Conservation (phyloP, 345 rosid genomes). For the Eucalyptus pauciflora region DNA sequence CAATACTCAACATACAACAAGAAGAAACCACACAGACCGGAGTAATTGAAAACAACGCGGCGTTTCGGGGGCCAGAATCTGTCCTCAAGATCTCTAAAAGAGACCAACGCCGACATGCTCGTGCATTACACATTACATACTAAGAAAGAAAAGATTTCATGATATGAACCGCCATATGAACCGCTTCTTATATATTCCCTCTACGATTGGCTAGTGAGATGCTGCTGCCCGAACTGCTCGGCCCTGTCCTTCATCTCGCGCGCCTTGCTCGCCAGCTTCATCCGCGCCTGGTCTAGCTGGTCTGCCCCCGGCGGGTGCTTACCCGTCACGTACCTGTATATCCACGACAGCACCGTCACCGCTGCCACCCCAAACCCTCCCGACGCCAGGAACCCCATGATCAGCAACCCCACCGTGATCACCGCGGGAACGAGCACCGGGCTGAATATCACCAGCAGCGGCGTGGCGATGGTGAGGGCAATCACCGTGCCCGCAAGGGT, state of each 20-base stretch:
- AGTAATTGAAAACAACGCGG: background rate
- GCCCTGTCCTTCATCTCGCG: conserved; percentile 71
- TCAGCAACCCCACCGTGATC: conserved; percentile 28
- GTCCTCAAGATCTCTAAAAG: background rate
- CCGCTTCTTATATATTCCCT: background rate
- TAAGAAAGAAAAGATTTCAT: background rate
- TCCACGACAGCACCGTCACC: conserved; percentile 67
- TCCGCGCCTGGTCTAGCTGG: conserved; percentile 52
- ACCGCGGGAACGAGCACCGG: conserved; percentile 82
- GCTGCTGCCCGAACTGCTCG: conserved; percentile 47
- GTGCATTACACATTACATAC: background rate
- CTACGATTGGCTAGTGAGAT: background rate
- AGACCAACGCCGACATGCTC: background rate
- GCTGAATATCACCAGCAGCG: conserved; percentile 75
- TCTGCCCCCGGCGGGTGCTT: conserved; percentile 58
- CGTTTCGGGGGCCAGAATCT: background rate
- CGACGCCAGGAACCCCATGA: conserved; percentile 60
- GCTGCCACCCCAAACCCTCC: conserved; percentile 86
- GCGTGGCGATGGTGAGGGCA: conserved; percentile 65
- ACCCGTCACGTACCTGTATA: conserved; percentile 81
- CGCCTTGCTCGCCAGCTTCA: conserved; percentile 58
- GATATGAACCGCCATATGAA: background rate
- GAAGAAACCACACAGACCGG: background rate
- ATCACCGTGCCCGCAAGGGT: conserved; percentile 69
- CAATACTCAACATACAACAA: background rate